Conservation (phyloP, 2,329 filamentous ascomycete genomes). For the Penicillium expansum region DNA sequence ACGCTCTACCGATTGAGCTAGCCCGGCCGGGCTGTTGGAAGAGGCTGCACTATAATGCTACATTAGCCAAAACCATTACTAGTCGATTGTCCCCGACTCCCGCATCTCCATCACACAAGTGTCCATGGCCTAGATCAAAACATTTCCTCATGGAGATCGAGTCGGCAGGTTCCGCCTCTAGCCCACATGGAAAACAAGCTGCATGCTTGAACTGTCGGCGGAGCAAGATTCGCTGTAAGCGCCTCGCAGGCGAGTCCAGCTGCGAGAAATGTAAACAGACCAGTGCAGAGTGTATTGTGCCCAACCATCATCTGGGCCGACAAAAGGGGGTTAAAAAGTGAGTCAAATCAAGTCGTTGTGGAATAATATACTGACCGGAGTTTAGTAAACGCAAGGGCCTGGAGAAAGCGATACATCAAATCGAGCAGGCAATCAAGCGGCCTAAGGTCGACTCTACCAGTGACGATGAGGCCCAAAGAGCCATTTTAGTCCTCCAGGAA, state of each 20-base stretch:
- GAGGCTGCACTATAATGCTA: neutral
- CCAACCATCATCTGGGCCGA: slow-evolving; percentile 69
- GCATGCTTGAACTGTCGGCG: slow-evolving; percentile 64
- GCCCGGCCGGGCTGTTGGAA: slow-evolving; percentile 37
- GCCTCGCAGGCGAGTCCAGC: slow-evolving; percentile 50
- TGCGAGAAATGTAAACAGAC: slow-evolving; percentile 63
- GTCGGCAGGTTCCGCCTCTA: slow-evolving; percentile 3
- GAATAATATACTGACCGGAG: slow-evolving; percentile 9
- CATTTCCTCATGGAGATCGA: slow-evolving; percentile 16
- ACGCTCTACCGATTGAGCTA: slow-evolving; percentile 53
- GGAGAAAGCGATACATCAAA: slow-evolving; percentile 71
- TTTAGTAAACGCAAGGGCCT: slow-evolving; percentile 68
- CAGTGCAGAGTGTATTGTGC: slow-evolving; percentile 62
- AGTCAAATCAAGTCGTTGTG: slow-evolving; percentile 23
- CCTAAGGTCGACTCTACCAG: slow-evolving; percentile 48
- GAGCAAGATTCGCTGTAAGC: slow-evolving; percentile 67
- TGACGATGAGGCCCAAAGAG: slow-evolving; percentile 44
- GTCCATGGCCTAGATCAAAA: neutral
- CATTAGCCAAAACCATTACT: neutral
- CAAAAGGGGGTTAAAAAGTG: slow-evolving; percentile 77
- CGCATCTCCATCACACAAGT: neutral
- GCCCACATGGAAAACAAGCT: slow-evolving; percentile 36
- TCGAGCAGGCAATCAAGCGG: slow-evolving; percentile 66
- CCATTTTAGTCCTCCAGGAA: slow-evolving; percentile 47
- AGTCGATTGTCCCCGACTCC: neutral